Base-by-base conservation (phyloP, 2,329 filamentous ascomycete species). In the Raffaelea deltoideospora region DNA sequence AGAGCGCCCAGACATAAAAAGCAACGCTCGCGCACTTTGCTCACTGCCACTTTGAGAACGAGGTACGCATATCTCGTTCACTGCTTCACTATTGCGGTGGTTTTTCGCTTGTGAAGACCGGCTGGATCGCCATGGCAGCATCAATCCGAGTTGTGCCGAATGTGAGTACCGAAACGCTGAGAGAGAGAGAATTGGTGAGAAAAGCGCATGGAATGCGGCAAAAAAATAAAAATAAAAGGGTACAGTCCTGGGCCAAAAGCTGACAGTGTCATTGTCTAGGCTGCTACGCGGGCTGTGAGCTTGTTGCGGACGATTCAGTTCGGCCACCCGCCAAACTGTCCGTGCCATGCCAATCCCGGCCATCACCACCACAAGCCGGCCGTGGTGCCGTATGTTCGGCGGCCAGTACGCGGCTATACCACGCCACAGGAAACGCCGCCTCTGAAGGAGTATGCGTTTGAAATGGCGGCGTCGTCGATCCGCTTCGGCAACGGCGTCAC, bases 371-470 rank as follows among this genome's bases (percentile, higher is more conserved):
- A 65, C 47, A 69, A 71, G 59, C 60, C 72, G 29, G 64, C 70
- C 41, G 60, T 87, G 41, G 57, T 65, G 14, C 65, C 66, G 18
- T 65, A 61, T 38, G 55, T 51, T 21, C 45, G 60, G 33, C 51
- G 56, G 43, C 50, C 45, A 40, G 56, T 45, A 45, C 58, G 72
- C 24, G 64, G 63, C 34, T 76, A 72, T 55, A 86, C 84, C n/a
- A 88, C 84, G 0, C 84, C 87, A 0, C 61, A 80, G 21, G 78
- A 85, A 49, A 60, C 68, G 9, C 69, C 72, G 3, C 71, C 76
- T 45, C 72, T 86, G 51, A 94, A 92, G 55, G 90, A 98, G 56
- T 98, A 98, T 61, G 90, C 90, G 13, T 98, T 98, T 53, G 90
- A 98, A 57, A 93, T 98, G 88, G 90, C 90, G 0, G 86, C 90